Evolutionary conservation across 345 rosid species (phyloP), one percentile per base, ranked within the genome.

Genomic region (Gossypium anomalum): DNA sequence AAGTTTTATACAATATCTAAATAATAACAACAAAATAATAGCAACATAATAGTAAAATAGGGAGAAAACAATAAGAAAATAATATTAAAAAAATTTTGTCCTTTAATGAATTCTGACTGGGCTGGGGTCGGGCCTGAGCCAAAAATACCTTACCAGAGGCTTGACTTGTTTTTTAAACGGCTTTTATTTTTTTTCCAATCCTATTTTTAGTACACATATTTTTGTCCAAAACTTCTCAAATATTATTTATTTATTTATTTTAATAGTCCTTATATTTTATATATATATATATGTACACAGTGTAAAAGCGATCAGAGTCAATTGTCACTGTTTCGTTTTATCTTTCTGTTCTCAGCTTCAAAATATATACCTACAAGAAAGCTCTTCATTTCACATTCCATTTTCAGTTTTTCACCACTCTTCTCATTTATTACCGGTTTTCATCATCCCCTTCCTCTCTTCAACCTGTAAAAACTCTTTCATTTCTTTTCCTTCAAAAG

Each of bases 161-260:
- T 0, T 23, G 25, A 0, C 2, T 23, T 23, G 25, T 23, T 23
- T 23, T 23, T 1, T 1, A 23, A 23, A 1, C 1, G 2, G 25
- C 2, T 1, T 23, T 23, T 23, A 23, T 23, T 23, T 23, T 23
- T 23, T 23, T 23, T 23, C 25, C 25, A 23, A 1, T 1, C 25
- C 2, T 1, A 23, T 23, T 23, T 23, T 23, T 23, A 0, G 25
- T 23, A 23, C 0, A 1, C 1, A 23, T 23, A 23, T 23, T 23
- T 23, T 23, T 23, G 0, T 2, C 25, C 1, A 23, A 1, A 23
- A 1, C 2, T 1, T 23, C 1, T 23, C 1, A 23, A 0, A 1
- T 23, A 1, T 23, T 25, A 12, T 27, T 60, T 25, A 60, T 34
- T 34, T 34, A 34, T 34, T 34, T 34, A 5, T 34, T 34, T 34